Base-by-base conservation (phyloP, 495 filamentous ascomycete genomes). In the Podospora australis region DNA sequence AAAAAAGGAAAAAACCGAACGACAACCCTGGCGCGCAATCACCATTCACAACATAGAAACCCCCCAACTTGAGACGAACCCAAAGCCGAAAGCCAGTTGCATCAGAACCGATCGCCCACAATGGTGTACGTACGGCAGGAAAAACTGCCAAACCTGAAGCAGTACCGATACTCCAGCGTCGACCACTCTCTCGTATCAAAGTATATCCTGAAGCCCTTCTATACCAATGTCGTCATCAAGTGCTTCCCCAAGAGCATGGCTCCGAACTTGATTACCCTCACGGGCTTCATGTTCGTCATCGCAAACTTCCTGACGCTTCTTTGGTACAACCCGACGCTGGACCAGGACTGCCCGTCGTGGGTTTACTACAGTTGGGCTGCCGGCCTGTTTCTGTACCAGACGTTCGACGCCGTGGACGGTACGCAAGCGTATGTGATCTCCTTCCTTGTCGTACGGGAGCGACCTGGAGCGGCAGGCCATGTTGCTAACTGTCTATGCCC, bases 191-290 rank as follows among this genome's bases (percentile, higher is more conserved):
- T 96, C 45, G 70, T 88, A 34, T 97, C 94, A 56, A 80, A 78
- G 52, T 96, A 95, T 67, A 75, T 96, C 50, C 73, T 98, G 53
- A 97, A 98, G 74, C 92, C 92, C 17, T 98, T 96, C 70, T 98
- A 97, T 73, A 95, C 80, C 67, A 85, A 95, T 70, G 73, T 88
- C 53, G 94, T 92, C 57, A 96, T 98, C 70, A 77, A 88, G 42
- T 86, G 82, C 67, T 96, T 98, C 64, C 92, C 92, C 34, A 86
- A 94, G 82, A 86, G 68, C 61, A 97, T 98, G 92, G 92, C 92
- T 73, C 78, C 80, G 46, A 82, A 81, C 67, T 64, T 80, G 49
- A 96, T 98, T 65, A 98, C 92, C 3, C 70, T 96, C 46, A 84
- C 82, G 11, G 92, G 92, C 36, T 96, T 97, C 73, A 73, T 79